These are phyloP conservation scores for Syzygium aromaticum DNA, from an alignment of 345 rosid species.

Conservation along the genomic window DNA sequence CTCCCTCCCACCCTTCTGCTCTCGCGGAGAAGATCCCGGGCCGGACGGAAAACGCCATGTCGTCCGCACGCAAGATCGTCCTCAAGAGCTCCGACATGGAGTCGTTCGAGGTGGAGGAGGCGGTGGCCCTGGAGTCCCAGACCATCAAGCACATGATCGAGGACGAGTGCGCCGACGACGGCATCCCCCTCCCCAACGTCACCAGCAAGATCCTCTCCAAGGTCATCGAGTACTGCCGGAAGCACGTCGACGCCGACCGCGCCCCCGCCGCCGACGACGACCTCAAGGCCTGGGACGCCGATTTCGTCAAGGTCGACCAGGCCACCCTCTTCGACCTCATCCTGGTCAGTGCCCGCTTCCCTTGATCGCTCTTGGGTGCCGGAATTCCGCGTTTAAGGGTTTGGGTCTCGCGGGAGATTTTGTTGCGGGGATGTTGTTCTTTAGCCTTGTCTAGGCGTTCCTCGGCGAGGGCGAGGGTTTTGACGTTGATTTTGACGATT, in stretches of 20 bases:
- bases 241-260: conserved; percentile 47
- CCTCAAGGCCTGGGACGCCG: conserved; percentile 47
- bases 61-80: conserved; percentile 24
- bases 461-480: background rate
- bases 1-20: background rate
- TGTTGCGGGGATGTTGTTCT: background rate
- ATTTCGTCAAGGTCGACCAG: conserved; percentile 57
- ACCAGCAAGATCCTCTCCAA: conserved; percentile 50
- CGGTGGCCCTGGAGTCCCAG: conserved; percentile 50
- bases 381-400: background rate
- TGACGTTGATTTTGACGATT: background rate
- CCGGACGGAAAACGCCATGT: background rate
- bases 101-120: conserved; percentile 50
- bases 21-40: background rate
- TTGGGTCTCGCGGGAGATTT: background rate
- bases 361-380: background rate
- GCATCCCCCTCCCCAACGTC: conserved; percentile 68
- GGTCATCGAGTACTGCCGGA: conserved; percentile 74
- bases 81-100: conserved; percentile 57
- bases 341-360: conserved; percentile 23
- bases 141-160: conserved; percentile 71
- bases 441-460: background rate
- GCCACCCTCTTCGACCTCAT: conserved; percentile 56
- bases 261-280: conserved; percentile 15
- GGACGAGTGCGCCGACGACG: conserved; percentile 41